Conservation (phyloP, 108 stramenopile genomes). For the Ochromonas danica region DNA sequence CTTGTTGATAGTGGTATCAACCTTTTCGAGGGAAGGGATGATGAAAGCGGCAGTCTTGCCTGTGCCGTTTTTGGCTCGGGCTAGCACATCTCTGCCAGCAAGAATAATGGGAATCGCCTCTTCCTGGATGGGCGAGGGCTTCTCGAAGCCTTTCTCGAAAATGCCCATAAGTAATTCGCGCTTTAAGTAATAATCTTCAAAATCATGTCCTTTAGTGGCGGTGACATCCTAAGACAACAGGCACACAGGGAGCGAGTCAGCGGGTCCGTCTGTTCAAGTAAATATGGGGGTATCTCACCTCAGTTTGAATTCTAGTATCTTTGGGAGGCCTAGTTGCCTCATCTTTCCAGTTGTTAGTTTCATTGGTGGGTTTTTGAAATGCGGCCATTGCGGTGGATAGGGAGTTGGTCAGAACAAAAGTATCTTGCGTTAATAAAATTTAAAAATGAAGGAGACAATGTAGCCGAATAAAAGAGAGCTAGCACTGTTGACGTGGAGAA, state of each 20-base stretch:
- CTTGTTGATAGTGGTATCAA: slow-evolving; percentile 73
- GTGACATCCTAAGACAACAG: slow-evolving; percentile 78
- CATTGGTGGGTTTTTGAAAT: background rate
- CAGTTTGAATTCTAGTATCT: slow-evolving; percentile 36
- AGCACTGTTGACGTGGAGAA: too few species aligned
- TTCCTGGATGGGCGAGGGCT: slow-evolving; percentile 96
- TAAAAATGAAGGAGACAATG: too few species aligned
- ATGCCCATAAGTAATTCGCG: slow-evolving; percentile 96
- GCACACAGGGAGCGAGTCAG: background rate
- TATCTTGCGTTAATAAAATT: too few species aligned
- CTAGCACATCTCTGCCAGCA: slow-evolving; percentile 83
- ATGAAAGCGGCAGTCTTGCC: slow-evolving; percentile 98
- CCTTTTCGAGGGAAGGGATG: slow-evolving; percentile 97
- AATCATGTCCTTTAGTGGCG: slow-evolving; percentile 90
- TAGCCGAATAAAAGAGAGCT: too few species aligned
- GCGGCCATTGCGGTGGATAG: too few species aligned
- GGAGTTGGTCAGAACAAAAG: too few species aligned
- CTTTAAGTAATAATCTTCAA: slow-evolving; percentile 89
- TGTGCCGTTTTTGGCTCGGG: slow-evolving; percentile 84
- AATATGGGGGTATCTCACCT: background rate
- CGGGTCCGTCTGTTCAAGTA: background rate
- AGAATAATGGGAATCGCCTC: slow-evolving; percentile 96
- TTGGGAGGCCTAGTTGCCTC: slow-evolving; percentile 1
- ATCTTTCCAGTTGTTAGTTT: background rate
- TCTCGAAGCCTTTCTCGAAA: slow-evolving; percentile 98